Percentiles rank a stretch among this genome's conserved stretches.
These are phyloP conservation scores for Citrus cavaleriei DNA, from an alignment of 345 rosid species.

Conservation along the genomic window DNA sequence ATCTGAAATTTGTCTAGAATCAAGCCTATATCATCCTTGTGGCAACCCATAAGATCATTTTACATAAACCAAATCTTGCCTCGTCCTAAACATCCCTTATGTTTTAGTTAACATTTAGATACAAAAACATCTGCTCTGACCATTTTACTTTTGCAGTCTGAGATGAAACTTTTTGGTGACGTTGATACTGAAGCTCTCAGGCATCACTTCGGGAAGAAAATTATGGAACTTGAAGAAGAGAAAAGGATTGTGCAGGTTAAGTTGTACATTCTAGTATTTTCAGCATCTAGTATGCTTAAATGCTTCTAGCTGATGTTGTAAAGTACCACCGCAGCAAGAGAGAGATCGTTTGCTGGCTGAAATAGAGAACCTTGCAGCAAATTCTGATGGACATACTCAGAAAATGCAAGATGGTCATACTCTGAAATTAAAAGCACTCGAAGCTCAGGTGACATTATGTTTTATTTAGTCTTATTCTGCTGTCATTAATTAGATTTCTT, in stretches of 20 bases:
- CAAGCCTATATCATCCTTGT: neutral
- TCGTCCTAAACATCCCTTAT: neutral
- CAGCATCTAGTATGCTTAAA: slow-evolving; percentile 7
- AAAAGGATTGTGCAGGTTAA: slow-evolving; percentile 55
- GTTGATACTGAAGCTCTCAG: slow-evolving; percentile 54
- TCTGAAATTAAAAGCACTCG: slow-evolving; percentile 66
- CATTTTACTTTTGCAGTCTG: slow-evolving; percentile 44
- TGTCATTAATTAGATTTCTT: slow-evolving; percentile 2
- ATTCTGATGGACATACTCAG: slow-evolving; percentile 57
- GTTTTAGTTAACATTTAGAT: neutral
- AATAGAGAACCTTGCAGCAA: slow-evolving; percentile 52
- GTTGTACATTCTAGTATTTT: slow-evolving; percentile 10
- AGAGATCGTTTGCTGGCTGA: slow-evolving; percentile 62
- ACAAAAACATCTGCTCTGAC: neutral
- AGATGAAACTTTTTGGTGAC: slow-evolving; percentile 61
- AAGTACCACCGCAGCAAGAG: slow-evolving; percentile 47
- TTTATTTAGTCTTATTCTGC: neutral
- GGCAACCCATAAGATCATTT: neutral
- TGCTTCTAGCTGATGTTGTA: slow-evolving; percentile 9
- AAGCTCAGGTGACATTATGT: slow-evolving; percentile 44
- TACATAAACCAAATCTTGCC: no score
- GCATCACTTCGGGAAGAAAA: slow-evolving; percentile 72
- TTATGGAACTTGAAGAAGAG: slow-evolving; percentile 73
- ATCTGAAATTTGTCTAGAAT: neutral
- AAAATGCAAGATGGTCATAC: slow-evolving; percentile 49